Conservation (phyloP, 768 basidiomycete genomes). For the Amanita fuliginea region DNA sequence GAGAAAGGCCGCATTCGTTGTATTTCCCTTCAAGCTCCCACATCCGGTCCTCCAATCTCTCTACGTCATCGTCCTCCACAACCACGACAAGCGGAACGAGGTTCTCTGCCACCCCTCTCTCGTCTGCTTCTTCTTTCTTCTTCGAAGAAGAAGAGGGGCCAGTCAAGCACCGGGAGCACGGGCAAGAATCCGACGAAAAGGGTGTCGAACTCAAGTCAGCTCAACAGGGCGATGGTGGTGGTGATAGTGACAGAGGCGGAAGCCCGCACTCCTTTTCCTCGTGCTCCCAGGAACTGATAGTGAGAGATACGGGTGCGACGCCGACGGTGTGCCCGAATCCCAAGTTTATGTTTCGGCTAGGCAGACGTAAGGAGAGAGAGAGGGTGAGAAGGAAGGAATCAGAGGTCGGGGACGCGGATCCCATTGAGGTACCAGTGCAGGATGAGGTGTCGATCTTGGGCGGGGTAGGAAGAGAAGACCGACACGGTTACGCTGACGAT, state of each 20-base stretch:
- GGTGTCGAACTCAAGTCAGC: background rate
- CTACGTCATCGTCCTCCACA: slow-evolving; percentile 21
- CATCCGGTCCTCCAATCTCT: slow-evolving; percentile 14
- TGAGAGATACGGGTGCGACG: slow-evolving; percentile 38
- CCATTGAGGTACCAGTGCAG: no score
- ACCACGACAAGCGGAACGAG: slow-evolving; percentile 13
- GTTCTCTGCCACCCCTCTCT: slow-evolving; percentile 33
- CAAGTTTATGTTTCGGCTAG: slow-evolving; percentile 16
- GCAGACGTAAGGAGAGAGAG: slow-evolving; percentile 16
- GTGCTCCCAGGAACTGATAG: slow-evolving; percentile 25
- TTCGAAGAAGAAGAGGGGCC: no score
- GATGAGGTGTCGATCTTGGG: background rate
- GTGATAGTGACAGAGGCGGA: background rate
- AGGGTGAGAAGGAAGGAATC: slow-evolving; percentile 5
- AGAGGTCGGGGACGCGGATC: background rate
- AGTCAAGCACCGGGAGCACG: no score
- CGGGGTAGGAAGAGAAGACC: background rate
- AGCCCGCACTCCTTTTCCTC: slow-evolving; percentile 6
- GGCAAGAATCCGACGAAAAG: slow-evolving; percentile 13
- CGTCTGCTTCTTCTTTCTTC: slow-evolving; percentile 33
- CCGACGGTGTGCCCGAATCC: slow-evolving; percentile 40
- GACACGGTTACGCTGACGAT: background rate
- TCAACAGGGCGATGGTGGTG: background rate
- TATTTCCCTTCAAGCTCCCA: background rate
- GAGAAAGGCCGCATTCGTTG: slow-evolving; percentile 1